Evolutionary conservation across 768 basidiomycete genomes (phyloP), one percentile per base, ranked within the genome.

Genomic region (Tylopilus balloui): DNA sequence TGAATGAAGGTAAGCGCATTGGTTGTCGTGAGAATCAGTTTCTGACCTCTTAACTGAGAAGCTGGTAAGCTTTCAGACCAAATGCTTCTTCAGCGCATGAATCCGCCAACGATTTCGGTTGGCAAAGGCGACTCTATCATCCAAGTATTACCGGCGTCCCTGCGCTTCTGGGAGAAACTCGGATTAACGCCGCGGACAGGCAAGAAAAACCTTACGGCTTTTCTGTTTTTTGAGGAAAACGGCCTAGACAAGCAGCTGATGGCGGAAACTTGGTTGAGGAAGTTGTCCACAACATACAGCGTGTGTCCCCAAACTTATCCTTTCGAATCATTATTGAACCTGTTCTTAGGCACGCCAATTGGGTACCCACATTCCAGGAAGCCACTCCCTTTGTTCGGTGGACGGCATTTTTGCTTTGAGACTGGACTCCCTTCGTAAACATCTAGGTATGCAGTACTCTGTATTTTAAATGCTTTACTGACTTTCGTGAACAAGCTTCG

Each of bases 131-230:
- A 84, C 31, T 75, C 79, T 4, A 66, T 89, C 23, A 71, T 92
- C n/a, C 81, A 89, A 35, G 65, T 88, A 15, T 65, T 80, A 13
- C 83, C 88, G 2, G 67, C 87, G 4, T 84, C 88, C 0, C 61
- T 92, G 20, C 76, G 83, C 2, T 92, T 92, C 64, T 92, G 91
- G 90, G 84, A 88, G 56, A 92, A 90, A 63, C 74, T 92, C 12
- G 88, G 87, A 0, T 62, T 93, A 37, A 73, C 74, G 14, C 91
- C 91, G 0, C 74, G 77, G 40, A 77, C 77, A 29, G 91, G 92
- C 7, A 71, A 69, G 49, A 92, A 92, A 67, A 75, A 92, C 55
- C 73, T 87, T 4, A 76, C 73, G 2, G 79, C 78, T 1, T 88
- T 83, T 63, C 79, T 83, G 1, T 68, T 92, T 40, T 85, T 80